Evolutionary conservation across 345 rosid species (phyloP).

Genomic region (Microthlaspi erraticum): DNA sequence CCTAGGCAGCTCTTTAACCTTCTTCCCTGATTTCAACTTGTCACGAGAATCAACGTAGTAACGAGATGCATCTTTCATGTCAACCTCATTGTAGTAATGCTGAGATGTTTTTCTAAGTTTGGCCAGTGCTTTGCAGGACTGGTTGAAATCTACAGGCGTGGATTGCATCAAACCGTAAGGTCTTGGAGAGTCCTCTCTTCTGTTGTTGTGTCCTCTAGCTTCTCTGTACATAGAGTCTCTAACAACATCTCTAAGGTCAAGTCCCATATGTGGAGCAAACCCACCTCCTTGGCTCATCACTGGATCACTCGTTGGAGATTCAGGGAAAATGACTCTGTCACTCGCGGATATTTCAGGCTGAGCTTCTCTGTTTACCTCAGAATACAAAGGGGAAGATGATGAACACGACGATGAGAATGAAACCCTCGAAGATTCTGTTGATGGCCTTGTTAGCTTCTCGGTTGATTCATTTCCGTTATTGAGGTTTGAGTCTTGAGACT

Average conservation of each 20-base stretch:
- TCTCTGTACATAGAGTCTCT: conserved; percentile 93
- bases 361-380: conserved; percentile 58
- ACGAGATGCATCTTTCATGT: conserved; percentile 60
- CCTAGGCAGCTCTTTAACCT: conserved; percentile 75
- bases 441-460: conserved; percentile 65
- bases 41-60: conserved; percentile 70
- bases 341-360: conserved; percentile 59
- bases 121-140: conserved; percentile 69
- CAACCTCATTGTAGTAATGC: conserved; percentile 52
- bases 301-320: conserved; percentile 62
- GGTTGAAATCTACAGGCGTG: conserved; percentile 61
- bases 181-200: conserved; percentile 76
- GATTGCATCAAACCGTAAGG: conserved; percentile 60
- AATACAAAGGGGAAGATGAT: conserved; percentile 76
- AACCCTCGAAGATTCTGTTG: conserved; percentile 75
- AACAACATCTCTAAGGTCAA: conserved; percentile 82
- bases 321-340: conserved; percentile 64
- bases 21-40: conserved; percentile 59
- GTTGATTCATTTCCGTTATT: conserved; percentile 40
- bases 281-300: conserved; percentile 54
- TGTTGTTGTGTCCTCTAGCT: conserved; percentile 64
- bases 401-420: conserved; percentile 92
- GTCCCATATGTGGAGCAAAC: conserved; percentile 54
- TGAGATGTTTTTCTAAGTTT: conserved; percentile 68
- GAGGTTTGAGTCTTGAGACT: conserved; percentile 54